A percentile compares a stretch with the other conserved stretches of the same genome.
phyloP scores from a whole-genome alignment of 768 basidiomycete genomes.

The Hygrophoropsis aurantiaca region DNA sequence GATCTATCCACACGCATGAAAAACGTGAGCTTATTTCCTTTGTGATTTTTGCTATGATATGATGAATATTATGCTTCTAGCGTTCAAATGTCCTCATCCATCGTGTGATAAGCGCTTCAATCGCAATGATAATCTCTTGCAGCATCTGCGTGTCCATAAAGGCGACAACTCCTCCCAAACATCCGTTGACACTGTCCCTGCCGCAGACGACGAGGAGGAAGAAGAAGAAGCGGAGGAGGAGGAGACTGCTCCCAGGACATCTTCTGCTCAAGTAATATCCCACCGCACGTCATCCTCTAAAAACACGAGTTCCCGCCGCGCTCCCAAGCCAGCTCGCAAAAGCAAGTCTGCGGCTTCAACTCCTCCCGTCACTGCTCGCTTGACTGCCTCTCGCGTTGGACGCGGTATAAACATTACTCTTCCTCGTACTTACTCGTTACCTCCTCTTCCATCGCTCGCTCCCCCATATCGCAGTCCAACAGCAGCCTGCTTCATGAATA shows the following conservation, averaged over 20 bases:
- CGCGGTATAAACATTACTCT: conserved; percentile 28
- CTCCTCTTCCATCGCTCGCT: conserved; percentile 28
- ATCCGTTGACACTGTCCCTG: conserved; percentile 27
- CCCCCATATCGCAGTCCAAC: conserved; percentile 26
- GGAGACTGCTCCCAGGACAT: conserved; percentile 11
- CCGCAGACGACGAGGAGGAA: conserved; percentile 23
- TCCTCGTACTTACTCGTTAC: conserved; percentile 33
- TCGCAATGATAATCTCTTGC: conserved; percentile 77
- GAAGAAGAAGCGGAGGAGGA: too few species aligned
- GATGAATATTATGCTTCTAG: conserved; percentile 38
- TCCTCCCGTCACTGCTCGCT: conserved; percentile 31
- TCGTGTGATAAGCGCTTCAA: conserved; percentile 74
- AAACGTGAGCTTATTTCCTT: conserved; percentile 55
- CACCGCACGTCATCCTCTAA: conserved; percentile 24
- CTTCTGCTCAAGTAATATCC: conserved; percentile 11
- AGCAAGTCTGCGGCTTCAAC: conserved; percentile 36
- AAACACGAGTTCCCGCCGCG: conserved; percentile 19
- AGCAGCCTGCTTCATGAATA: conserved; percentile 29
- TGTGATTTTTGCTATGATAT: conserved; percentile 21
- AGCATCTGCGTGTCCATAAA: conserved; percentile 74
- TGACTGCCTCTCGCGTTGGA: conserved; percentile 33
- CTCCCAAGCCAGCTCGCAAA: conserved; percentile 31
- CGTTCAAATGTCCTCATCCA: conserved; percentile 69
- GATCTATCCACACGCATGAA: conserved; percentile 74
- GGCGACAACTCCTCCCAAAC: conserved; percentile 35